These are phyloP conservation scores for Aspergillus costaricaensis DNA, from an alignment of 2,329 filamentous ascomycete genomes.

Conservation along the genomic window DNA sequence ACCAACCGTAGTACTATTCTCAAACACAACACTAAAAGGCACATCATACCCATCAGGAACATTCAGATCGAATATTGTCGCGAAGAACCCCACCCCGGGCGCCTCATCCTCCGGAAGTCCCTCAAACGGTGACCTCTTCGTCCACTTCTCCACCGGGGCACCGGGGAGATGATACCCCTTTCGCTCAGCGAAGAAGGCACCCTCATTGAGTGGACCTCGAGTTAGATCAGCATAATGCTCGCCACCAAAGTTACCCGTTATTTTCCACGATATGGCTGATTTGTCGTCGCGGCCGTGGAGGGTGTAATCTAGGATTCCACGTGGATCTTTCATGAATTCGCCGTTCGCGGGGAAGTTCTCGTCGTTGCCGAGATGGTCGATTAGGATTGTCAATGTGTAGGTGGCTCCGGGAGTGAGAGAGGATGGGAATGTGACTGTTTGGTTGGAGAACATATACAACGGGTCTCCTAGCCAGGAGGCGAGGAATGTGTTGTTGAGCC, in stretches of 20 bases:
- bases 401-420: neutral
- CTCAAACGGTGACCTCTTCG: slow-evolving; percentile 24
- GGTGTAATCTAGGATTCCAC: slow-evolving; percentile 52
- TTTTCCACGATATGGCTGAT: slow-evolving; percentile 48
- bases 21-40: slow-evolving; percentile 53
- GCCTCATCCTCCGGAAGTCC: slow-evolving; percentile 32
- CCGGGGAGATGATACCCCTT: slow-evolving; percentile 55
- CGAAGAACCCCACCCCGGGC: slow-evolving; percentile 53
- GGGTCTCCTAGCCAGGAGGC: slow-evolving; percentile 29
- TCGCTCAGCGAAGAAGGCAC: slow-evolving; percentile 54
- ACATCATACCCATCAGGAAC: slow-evolving; percentile 55
- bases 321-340: slow-evolving; percentile 47
- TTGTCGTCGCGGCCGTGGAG: slow-evolving; percentile 37
- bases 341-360: slow-evolving; percentile 33
- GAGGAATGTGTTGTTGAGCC: slow-evolving; percentile 28
- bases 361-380: slow-evolving; percentile 33
- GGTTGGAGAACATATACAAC: slow-evolving; percentile 10
- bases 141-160: slow-evolving; percentile 36
- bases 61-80: slow-evolving; percentile 49
- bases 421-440: slow-evolving; percentile 13
- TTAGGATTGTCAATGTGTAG: slow-evolving; percentile 24
- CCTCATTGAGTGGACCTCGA: slow-evolving; percentile 58
- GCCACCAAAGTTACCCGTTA: slow-evolving; percentile 58
- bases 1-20: slow-evolving; percentile 10
- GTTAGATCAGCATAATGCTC: slow-evolving; percentile 53